Conservation (phyloP, 2,329 filamentous ascomycete genomes). For the Uncinocarpus reesii region DNA sequence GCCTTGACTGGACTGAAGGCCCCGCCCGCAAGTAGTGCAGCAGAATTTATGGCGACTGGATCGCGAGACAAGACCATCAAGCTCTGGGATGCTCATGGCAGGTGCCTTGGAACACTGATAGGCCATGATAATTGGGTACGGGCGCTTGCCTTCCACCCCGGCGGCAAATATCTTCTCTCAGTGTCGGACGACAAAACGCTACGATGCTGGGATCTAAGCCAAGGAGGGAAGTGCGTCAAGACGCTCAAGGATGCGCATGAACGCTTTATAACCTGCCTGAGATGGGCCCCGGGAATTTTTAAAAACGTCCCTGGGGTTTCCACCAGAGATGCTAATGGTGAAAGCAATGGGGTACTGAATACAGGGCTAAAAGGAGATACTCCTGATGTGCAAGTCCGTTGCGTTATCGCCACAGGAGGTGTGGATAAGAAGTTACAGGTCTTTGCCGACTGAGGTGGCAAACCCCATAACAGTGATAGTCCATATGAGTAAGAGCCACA, state of each 20-base stretch:
- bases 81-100: constrained; percentile 78
- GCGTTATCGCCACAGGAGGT: constrained; percentile 77
- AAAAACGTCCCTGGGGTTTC: constrained; percentile 34
- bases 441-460: no score
- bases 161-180: constrained; percentile 79
- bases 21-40: constrained; percentile 60
- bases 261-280: constrained; percentile 74
- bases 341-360: no score
- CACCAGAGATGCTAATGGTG: no score
- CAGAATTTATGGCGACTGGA: constrained; percentile 83
- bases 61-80: constrained; percentile 83
- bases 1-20: constrained; percentile 73
- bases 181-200: constrained; percentile 85
- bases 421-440: constrained; percentile 71
- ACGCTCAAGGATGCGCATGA: constrained; percentile 64
- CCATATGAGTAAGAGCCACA: no score
- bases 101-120: constrained; percentile 68
- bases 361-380: background rate
- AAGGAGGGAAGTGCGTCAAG: constrained; percentile 85
- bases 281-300: constrained; percentile 72
- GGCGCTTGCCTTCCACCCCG: constrained; percentile 76
- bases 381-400: constrained; percentile 46
- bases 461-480: no score
- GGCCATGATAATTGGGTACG: constrained; percentile 96
- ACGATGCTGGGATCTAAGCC: constrained; percentile 83